Evolutionary conservation across 352 stramenopile genomes (phyloP).

Genomic region (Thalassiosira ordinaria): DNA sequence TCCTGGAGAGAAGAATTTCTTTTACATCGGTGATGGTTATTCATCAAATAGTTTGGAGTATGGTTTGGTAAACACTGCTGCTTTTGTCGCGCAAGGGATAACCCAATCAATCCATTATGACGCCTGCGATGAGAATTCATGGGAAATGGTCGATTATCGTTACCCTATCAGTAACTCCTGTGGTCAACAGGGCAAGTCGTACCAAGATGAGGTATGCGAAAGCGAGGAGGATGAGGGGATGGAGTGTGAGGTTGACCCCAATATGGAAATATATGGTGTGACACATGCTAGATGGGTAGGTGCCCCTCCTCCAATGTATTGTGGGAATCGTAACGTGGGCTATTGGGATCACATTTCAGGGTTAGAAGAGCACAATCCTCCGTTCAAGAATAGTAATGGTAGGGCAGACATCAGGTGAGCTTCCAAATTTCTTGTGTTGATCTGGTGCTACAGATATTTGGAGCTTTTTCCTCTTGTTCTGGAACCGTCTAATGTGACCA

Average conservation of each 20-base stretch:
- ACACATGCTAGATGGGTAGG: constrained; percentile 63
- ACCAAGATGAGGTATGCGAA: constrained; percentile 62
- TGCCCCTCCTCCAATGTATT: constrained; percentile 58
- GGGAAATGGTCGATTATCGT: constrained; percentile 57
- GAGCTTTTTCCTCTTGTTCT: too few relatives aligned
- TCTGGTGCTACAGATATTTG: too few relatives aligned
- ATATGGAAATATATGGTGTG: constrained; percentile 63
- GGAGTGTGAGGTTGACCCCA: constrained; percentile 61
- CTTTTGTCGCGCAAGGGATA: constrained; percentile 52
- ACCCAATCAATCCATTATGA: constrained; percentile 62
- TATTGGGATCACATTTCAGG: constrained; percentile 64
- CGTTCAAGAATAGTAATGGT: constrained; percentile 45
- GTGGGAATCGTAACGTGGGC: constrained; percentile 39
- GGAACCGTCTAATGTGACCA: too few relatives aligned
- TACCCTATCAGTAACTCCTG: constrained; percentile 64
- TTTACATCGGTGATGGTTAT: constrained; percentile 43
- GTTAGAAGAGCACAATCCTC: constrained; percentile 44
- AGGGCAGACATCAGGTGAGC: constrained; percentile 44
- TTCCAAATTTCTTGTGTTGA: too few relatives aligned
- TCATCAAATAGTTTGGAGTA: constrained; percentile 40
- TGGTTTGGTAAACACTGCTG: constrained; percentile 54
- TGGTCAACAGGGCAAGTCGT: constrained; percentile 47
- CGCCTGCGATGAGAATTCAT: constrained; percentile 67
- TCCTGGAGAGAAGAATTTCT: constrained; percentile 49
- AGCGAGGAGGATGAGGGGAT: constrained; percentile 35